phyloP scores from a whole-genome alignment of 129 eudicot genomes.

The Artemisia argyi region DNA sequence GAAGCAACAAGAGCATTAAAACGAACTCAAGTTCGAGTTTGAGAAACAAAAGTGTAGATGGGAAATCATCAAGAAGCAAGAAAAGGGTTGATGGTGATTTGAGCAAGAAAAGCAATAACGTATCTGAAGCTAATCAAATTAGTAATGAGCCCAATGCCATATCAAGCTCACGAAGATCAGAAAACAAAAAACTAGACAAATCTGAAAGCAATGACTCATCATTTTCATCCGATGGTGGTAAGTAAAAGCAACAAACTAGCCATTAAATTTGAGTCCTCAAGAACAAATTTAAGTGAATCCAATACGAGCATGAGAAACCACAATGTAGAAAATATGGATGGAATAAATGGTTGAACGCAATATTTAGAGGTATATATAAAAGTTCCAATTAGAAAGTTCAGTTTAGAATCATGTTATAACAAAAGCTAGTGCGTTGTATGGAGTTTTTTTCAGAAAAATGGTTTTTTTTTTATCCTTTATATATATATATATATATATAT shows the following conservation, averaged over 20 bases:
- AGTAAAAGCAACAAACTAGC: conserved; percentile 11
- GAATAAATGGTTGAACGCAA: conserved; percentile 18
- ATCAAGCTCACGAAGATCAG: conserved; percentile 19
- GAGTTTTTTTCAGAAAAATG: too few species aligned
- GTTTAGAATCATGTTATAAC: conserved; percentile 31
- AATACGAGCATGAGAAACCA: conserved; percentile 17
- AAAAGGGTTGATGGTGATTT: not conserved
- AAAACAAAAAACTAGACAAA: conserved; percentile 1
- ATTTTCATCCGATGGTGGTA: conserved; percentile 24
- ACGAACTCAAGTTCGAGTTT: conserved; percentile 11
- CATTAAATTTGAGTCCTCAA: not conserved
- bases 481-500: too few species aligned
- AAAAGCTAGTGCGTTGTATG: not conserved
- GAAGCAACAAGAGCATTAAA: conserved; percentile 12
- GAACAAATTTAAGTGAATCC: conserved; percentile 5
- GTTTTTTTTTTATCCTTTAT: too few species aligned
- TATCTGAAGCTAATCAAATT: conserved; percentile 5
- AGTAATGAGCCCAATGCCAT: conserved; percentile 1
- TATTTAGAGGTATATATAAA: conserved; percentile 17
- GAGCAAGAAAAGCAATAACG: conserved; percentile 12
- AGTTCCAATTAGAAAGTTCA: conserved; percentile 21
- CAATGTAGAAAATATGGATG: conserved; percentile 16
- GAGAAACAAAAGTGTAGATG: conserved; percentile 8
- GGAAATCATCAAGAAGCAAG: conserved; percentile 21
- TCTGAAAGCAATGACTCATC: conserved; percentile 22